Base-by-base conservation (phyloP, 2,329 filamentous ascomycete species). In the Phialophora expanda region DNA sequence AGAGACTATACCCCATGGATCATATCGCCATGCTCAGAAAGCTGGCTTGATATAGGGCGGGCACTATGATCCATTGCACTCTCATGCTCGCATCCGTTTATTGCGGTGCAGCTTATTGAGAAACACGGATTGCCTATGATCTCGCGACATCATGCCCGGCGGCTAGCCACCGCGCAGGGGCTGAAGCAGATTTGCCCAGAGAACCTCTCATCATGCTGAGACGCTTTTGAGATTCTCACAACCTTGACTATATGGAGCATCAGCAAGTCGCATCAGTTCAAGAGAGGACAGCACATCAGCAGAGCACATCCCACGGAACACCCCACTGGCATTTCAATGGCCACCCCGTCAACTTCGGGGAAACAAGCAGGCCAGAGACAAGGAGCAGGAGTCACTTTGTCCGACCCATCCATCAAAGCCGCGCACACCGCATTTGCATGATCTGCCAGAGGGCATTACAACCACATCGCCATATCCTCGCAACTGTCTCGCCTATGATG, bases 111-210 rank as follows among this genome's bases (percentile, higher is more conserved):
- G 32, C 60, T 56, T 24, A 53, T 32, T 44, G 58, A 60, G 53
- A 34, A 34, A 20, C 51, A 32, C 51, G 38, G 57, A 62, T 66
- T 44, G 63, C 66, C 58, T 51, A 44, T 44, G 64, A 61, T 68
- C 64, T 65, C 59, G 63, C 62, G 38, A 61, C 30, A 34, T 60
- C 56, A 56, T 60, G 22, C 41, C 55, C 56, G 50, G 57, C 66
- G 68, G 68, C 66, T 70, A 70, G 68, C 68, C 68, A 69, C 68
- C 68, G 66, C 28, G 66, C 26, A 30, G 58, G 56, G 41, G 56
- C 20, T 64, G 62, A 65, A 26, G 62, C 64, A 67, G 66, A 70
- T 68, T 61, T 64, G 63, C 67, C 67, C 48, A 41, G 57, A 64
- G 65, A 61, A 66, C 41, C 24, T 61, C 62, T 61, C 56, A 57